Percentiles rank a stretch among this genome's conserved stretches.
Conservation (phyloP, 768 basidiomycete species). For the Galerina marginata region DNA sequence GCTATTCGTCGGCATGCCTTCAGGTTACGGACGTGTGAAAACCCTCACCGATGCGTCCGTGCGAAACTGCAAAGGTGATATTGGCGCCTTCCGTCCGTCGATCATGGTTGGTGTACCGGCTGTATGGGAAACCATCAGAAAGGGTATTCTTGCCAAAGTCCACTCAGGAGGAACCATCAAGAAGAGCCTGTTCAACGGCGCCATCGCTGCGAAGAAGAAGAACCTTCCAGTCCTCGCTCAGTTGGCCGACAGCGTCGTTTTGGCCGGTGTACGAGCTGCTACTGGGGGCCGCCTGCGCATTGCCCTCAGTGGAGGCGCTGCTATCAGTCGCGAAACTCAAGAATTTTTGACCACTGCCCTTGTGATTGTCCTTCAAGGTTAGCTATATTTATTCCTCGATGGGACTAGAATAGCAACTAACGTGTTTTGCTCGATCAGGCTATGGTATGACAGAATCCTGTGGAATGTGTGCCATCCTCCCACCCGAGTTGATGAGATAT, state of each 20-base stretch:
- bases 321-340: slow-evolving; percentile 86
- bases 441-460: slow-evolving; percentile 98
- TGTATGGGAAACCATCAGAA: slow-evolving; percentile 96
- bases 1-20: slow-evolving; percentile 76
- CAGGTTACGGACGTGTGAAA: slow-evolving; percentile 93
- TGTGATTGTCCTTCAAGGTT: slow-evolving; percentile 87
- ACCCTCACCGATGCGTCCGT: slow-evolving; percentile 96
- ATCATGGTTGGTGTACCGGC: slow-evolving; percentile 96
- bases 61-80: slow-evolving; percentile 84
- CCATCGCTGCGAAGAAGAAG: slow-evolving; percentile 75
- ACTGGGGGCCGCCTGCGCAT: slow-evolving; percentile 89
- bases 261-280: slow-evolving; percentile 77
- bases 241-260: slow-evolving; percentile 76
- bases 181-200: slow-evolving; percentile 81
- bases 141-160: slow-evolving; percentile 88
- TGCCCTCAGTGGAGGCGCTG: slow-evolving; percentile 85
- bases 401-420: background rate
- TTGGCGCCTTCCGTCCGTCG: slow-evolving; percentile 81
- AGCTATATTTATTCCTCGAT: slow-evolving; percentile 19
- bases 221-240: slow-evolving; percentile 66
- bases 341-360: slow-evolving; percentile 86
- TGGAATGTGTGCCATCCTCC: slow-evolving; percentile 88
- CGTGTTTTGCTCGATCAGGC: slow-evolving; percentile 47
- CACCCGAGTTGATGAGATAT: slow-evolving; percentile 80
- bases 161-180: slow-evolving; percentile 68